Evolutionary conservation across 2,329 filamentous ascomycete species (phyloP).

Genomic region (Davidsoniella eucalypti): DNA sequence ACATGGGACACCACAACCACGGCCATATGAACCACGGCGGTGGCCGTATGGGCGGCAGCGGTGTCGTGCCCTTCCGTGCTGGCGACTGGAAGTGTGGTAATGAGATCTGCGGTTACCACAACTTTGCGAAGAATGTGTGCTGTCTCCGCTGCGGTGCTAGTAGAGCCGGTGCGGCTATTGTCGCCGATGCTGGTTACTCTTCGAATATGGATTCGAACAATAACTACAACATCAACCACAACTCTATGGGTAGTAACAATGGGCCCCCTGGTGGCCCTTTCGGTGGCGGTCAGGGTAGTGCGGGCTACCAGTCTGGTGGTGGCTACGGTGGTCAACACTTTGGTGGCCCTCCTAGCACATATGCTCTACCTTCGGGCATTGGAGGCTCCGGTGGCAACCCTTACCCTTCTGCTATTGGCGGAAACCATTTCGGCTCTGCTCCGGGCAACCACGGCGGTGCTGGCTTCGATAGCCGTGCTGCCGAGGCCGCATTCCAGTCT

Average conservation of each 20-base stretch:
- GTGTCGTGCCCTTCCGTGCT: conserved; percentile 88
- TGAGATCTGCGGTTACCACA: conserved; percentile 94
- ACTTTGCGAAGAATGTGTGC: conserved; percentile 98
- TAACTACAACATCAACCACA: conserved; percentile 21
- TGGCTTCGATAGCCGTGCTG: conserved; percentile 81
- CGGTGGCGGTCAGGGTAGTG: conserved; percentile 1
- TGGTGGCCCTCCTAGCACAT: conserved; percentile 73
- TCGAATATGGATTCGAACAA: conserved; percentile 77
- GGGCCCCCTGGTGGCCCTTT: conserved; percentile 19
- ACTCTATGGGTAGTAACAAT: conserved; percentile 33
- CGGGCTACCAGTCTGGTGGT: conserved; percentile 41
- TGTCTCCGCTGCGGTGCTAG: conserved; percentile 92
- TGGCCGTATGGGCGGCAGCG: conserved; percentile 62
- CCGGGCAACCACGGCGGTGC: conserved; percentile 68
- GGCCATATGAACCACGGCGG: conserved; percentile 39
- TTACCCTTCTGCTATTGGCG: conserved; percentile 56
- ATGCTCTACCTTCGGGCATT: conserved; percentile 73
- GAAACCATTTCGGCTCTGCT: conserved; percentile 62
- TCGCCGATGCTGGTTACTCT: conserved; percentile 83
- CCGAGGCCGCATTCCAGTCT: conserved; percentile 85
- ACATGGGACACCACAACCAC: conserved; percentile 23
- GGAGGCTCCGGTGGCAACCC: conserved; percentile 55
- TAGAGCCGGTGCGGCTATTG: conserved; percentile 81
- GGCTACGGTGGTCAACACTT: conserved; percentile 49
- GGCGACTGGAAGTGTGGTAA: conserved; percentile 99